A percentile compares a stretch with the other conserved stretches of the same genome.
Evolutionary conservation across 441 rosid genomes (phyloP).

Genomic region (Macaranga tanarius): DNA sequence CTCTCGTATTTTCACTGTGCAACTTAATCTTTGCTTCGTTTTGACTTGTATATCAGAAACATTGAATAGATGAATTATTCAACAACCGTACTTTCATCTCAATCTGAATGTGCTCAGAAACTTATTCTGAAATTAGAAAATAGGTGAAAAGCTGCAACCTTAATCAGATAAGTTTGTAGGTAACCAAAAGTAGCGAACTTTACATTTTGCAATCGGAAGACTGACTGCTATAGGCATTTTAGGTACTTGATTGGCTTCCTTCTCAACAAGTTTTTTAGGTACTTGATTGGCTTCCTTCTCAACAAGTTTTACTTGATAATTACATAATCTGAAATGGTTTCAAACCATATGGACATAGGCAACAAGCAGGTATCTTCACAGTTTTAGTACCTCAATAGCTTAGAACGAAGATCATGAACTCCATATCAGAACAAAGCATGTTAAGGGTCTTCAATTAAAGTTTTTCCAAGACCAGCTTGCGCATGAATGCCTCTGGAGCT

Average conservation of each 20-base stretch:
- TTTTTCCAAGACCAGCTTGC: slow-evolving; percentile 42
- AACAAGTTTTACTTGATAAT: not conserved
- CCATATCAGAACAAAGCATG: not conserved
- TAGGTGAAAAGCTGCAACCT: not conserved
- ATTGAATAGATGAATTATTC: not conserved
- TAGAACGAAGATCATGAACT: too few relatives aligned
- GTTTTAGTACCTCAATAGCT: slow-evolving; percentile 2
- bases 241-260: not conserved
- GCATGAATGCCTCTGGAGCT: slow-evolving; percentile 47
- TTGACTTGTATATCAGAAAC: not conserved
- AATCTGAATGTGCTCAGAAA: not conserved
- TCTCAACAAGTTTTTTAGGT: not conserved
- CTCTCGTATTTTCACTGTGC: not conserved
- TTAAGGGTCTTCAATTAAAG: slow-evolving; percentile 19
- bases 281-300: not conserved
- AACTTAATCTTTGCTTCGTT: slow-evolving; percentile 8
- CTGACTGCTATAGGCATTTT: not conserved
- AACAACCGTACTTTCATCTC: not conserved
- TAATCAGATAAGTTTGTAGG: not conserved
- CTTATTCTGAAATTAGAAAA: not conserved
- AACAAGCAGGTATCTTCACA: not conserved
- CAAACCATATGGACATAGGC: not conserved
- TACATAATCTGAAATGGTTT: not conserved
- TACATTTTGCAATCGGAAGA: not conserved
- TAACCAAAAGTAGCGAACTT: not conserved